These are phyloP conservation scores for Triangularia verruculosa DNA, from an alignment of 2,329 filamentous ascomycete genomes.

Conservation along the genomic window DNA sequence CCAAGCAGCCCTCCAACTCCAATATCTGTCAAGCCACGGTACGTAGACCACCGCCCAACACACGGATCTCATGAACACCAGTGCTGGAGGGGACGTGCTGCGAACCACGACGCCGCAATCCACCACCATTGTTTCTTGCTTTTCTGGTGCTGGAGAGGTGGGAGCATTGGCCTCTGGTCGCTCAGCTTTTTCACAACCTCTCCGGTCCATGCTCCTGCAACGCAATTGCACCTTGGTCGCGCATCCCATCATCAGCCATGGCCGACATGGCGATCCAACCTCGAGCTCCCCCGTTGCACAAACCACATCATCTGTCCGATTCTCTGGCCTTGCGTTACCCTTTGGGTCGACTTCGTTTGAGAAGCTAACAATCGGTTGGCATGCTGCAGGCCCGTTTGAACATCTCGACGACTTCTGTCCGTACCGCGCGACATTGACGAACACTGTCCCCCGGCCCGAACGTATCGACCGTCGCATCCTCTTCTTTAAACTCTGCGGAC, in stretches of 20 bases:
- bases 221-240: background rate
- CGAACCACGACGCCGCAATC: constrained; percentile 1
- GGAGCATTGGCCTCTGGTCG: background rate
- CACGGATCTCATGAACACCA: constrained; percentile 24
- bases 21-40: constrained; percentile 10
- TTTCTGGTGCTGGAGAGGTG: background rate
- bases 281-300: constrained; percentile 4
- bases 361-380: constrained; percentile 4
- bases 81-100: constrained; percentile 16
- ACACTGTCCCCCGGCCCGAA: background rate
- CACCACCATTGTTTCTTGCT: background rate
- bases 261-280: background rate
- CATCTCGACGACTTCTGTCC: background rate
- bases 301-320: constrained; percentile 4
- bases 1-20: background rate
- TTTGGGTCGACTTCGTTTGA: background rate
- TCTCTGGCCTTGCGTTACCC: background rate
- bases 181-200: background rate
- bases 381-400: background rate
- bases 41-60: constrained; percentile 16
- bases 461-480: background rate
- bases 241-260: background rate
- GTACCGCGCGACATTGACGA: background rate
- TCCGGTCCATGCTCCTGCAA: no score
- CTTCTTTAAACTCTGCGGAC: background rate